Conservation (phyloP, 768 basidiomycete genomes). For the Psilocybe cyanescens region DNA sequence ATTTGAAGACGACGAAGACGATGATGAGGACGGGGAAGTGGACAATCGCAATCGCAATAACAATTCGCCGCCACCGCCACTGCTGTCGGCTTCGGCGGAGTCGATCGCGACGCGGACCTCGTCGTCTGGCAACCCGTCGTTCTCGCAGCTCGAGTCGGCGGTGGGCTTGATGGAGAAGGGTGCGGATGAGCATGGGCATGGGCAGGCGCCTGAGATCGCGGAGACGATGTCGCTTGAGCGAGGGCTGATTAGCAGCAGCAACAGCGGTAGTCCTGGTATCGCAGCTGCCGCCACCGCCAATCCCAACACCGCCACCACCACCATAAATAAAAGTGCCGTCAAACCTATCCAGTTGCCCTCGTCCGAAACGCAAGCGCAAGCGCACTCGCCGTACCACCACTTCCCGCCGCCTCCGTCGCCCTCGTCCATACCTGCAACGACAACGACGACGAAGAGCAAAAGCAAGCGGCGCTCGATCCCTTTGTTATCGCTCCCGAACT, state of each 20-base stretch:
- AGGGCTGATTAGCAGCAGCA: slow-evolving; percentile 20
- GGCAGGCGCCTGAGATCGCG: slow-evolving; percentile 16
- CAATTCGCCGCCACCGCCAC: slow-evolving; percentile 40
- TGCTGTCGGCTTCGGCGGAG: slow-evolving; percentile 61
- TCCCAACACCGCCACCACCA: not conserved
- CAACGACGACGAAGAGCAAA: slow-evolving; percentile 2
- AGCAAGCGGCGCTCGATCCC: slow-evolving; percentile 43
- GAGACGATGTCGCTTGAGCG: slow-evolving; percentile 18
- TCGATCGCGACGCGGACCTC: slow-evolving; percentile 56
- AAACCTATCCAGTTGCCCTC: slow-evolving; percentile 49
- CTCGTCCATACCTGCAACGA: slow-evolving; percentile 17
- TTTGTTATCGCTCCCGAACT: slow-evolving; percentile 40
- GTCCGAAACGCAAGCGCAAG: not conserved
- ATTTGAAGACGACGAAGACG: not conserved
- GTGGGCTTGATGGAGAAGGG: slow-evolving; percentile 20
- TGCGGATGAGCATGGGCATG: not conserved
- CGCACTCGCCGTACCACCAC: not conserved
- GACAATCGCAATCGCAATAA: slow-evolving; percentile 21
- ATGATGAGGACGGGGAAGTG: not conserved
- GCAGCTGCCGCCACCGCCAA: not conserved
- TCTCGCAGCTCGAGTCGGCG: slow-evolving; percentile 33
- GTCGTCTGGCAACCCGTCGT: slow-evolving; percentile 48
- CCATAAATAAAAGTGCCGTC: not conserved
- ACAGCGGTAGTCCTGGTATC: not conserved
- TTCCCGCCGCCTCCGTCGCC: slow-evolving; percentile 19